Evolutionary conservation across 2,329 filamentous ascomycete species (phyloP).

Genomic region (Macrophomina phaseolina): DNA sequence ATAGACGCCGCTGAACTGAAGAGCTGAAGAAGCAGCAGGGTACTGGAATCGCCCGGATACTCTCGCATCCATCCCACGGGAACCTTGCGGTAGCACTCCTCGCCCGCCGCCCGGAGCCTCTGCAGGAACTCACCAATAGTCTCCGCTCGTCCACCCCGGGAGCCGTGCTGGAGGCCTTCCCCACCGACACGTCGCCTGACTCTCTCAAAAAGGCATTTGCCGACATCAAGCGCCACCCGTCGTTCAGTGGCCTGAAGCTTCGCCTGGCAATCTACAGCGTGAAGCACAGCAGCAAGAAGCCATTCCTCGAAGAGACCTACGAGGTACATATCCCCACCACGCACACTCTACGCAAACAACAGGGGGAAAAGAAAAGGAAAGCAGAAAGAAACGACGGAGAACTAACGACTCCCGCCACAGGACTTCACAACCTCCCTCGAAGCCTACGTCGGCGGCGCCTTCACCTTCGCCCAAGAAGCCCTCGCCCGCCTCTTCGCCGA

Average conservation of each 20-base stretch:
- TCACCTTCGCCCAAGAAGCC: slow-evolving; percentile 61
- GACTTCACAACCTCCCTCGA: slow-evolving; percentile 52
- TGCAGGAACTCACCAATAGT: slow-evolving; percentile 50
- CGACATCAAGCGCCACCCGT: slow-evolving; percentile 55
- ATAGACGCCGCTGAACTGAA: not conserved
- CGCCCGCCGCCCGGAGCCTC: slow-evolving; percentile 55
- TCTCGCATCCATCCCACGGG: slow-evolving; percentile 57
- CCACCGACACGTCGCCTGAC: slow-evolving; percentile 56
- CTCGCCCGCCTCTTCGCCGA: slow-evolving; percentile 59
- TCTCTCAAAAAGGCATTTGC: slow-evolving; percentile 56
- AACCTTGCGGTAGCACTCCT: slow-evolving; percentile 63
- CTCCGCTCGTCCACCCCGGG: slow-evolving; percentile 50
- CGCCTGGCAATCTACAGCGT: slow-evolving; percentile 57
- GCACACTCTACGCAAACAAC: no score
- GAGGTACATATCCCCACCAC: slow-evolving; percentile 35
- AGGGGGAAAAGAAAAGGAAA: slow-evolving; percentile 17
- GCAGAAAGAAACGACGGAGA: slow-evolving; percentile 40
- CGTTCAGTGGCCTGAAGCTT: slow-evolving; percentile 55
- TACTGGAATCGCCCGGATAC: slow-evolving; percentile 62
- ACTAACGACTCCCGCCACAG: not conserved
- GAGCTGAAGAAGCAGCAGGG: slow-evolving; percentile 42
- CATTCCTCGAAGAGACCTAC: slow-evolving; percentile 61
- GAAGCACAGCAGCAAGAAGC: slow-evolving; percentile 61
- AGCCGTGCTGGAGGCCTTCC: slow-evolving; percentile 58
- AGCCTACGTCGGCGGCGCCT: slow-evolving; percentile 61